Percentiles rank a stretch among this genome's conserved stretches.
Evolutionary conservation across 306 rosid genomes (phyloP).

Genomic region (Trifolium dubium): DNA sequence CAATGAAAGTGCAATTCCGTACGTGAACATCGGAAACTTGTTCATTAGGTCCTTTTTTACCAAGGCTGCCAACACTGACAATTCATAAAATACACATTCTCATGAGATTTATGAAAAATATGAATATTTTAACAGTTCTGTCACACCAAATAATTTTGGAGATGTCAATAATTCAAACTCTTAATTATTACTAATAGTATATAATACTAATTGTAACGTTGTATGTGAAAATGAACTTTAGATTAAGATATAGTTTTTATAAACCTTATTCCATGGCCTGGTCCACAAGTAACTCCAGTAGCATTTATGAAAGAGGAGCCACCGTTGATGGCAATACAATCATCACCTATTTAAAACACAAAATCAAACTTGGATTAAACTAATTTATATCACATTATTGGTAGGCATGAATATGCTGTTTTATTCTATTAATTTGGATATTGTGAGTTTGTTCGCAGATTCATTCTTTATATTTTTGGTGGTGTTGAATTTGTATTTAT

Average conservation of each 20-base stretch:
- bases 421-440: too few species aligned
- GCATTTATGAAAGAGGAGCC: slow-evolving; percentile 43
- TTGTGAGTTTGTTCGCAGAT: too few species aligned
- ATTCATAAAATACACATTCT: neutral
- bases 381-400: too few species aligned
- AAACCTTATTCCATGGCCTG: slow-evolving; percentile 63
- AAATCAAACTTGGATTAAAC: neutral
- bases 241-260: neutral
- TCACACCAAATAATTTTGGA: neutral
- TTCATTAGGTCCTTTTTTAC: neutral
- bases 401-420: too few species aligned
- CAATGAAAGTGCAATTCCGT: slow-evolving; percentile 33
- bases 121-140: neutral
- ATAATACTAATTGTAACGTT: too few species aligned
- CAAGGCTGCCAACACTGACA: slow-evolving; percentile 56
- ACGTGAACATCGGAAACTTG: slow-evolving; percentile 48
- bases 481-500: too few species aligned
- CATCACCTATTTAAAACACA: slow-evolving; percentile 47
- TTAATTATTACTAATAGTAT: too few species aligned
- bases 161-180: neutral
- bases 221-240: too few species aligned
- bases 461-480: too few species aligned
- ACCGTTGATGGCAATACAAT: slow-evolving; percentile 50
- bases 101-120: neutral
- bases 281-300: slow-evolving; percentile 49